Conservation (phyloP, 306 rosid species). For the Vigna trinervia region DNA sequence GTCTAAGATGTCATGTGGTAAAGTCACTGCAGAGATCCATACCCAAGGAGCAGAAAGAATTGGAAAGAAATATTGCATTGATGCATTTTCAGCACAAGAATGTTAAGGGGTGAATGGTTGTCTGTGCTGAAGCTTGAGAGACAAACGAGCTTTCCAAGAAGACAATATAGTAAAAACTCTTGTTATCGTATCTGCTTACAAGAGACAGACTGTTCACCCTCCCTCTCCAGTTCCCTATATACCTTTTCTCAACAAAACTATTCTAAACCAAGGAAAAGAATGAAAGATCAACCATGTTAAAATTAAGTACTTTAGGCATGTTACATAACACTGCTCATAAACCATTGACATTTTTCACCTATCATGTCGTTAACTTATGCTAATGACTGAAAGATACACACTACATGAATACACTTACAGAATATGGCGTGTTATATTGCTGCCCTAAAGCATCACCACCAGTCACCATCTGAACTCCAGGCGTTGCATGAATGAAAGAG, state of each 20-base stretch:
- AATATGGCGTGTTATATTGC: slow-evolving; percentile 86
- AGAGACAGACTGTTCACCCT: slow-evolving; percentile 9
- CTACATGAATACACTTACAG: slow-evolving; percentile 59
- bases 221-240: neutral
- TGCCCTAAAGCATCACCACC: slow-evolving; percentile 94
- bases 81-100: slow-evolving; percentile 1
- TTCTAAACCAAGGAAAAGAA: slow-evolving; percentile 11
- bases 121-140: neutral
- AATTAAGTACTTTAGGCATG: neutral
- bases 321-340: neutral
- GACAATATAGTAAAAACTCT: neutral
- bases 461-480: slow-evolving; percentile 76
- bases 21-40: neutral
- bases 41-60: no score
- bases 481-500: slow-evolving; percentile 85
- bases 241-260: neutral
- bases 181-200: neutral
- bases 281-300: slow-evolving; percentile 1
- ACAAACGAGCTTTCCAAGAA: slow-evolving; percentile 1
- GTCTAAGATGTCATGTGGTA: neutral
- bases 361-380: neutral
- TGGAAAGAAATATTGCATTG: no score
- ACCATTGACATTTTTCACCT: neutral
- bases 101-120: neutral
- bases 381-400: neutral